Conservation (phyloP, 345 rosid species). For the Aquilaria sinensis region DNA sequence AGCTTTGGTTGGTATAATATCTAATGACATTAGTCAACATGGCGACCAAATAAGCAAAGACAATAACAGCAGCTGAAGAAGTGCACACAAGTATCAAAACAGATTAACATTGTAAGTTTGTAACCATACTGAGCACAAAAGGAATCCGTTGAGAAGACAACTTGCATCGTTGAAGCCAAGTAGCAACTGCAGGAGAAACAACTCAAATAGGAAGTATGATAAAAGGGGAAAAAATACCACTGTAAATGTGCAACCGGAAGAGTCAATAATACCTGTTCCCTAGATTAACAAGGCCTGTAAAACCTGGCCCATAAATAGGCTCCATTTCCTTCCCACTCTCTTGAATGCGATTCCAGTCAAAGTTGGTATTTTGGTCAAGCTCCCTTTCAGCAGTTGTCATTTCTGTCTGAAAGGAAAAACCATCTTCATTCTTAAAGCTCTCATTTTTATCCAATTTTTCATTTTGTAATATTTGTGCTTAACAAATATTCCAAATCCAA, state of each 20-base stretch:
- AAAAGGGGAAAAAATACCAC: neutral
- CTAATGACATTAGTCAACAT: slow-evolving; percentile 29
- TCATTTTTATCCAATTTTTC: too few relatives aligned
- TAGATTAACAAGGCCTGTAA: slow-evolving; percentile 94
- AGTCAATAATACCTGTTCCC: slow-evolving; percentile 74
- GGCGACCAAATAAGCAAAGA: slow-evolving; percentile 12
- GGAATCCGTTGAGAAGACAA: slow-evolving; percentile 66
- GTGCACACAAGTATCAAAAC: neutral
- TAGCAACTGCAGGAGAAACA: slow-evolving; percentile 70
- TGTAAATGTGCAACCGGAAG: neutral
- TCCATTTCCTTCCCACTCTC: slow-evolving; percentile 92
- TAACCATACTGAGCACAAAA: slow-evolving; percentile 59
- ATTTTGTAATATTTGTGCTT: too few relatives aligned
- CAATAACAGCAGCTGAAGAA: neutral
- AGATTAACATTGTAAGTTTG: neutral
- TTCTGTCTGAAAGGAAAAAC: slow-evolving; percentile 60
- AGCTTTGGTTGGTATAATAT: slow-evolving; percentile 58
- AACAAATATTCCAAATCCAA: too few relatives aligned
- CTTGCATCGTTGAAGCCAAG: slow-evolving; percentile 99
- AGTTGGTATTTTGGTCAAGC: slow-evolving; percentile 96
- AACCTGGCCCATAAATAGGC: slow-evolving; percentile 88
- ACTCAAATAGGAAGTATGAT: slow-evolving; percentile 4
- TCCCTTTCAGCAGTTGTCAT: slow-evolving; percentile 99
- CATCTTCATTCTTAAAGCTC: too few relatives aligned
- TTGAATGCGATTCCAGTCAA: slow-evolving; percentile 98